Evolutionary conservation across 805 yeast genomes (phyloP).

Genomic region (Helenozyma rhizophorensis): DNA sequence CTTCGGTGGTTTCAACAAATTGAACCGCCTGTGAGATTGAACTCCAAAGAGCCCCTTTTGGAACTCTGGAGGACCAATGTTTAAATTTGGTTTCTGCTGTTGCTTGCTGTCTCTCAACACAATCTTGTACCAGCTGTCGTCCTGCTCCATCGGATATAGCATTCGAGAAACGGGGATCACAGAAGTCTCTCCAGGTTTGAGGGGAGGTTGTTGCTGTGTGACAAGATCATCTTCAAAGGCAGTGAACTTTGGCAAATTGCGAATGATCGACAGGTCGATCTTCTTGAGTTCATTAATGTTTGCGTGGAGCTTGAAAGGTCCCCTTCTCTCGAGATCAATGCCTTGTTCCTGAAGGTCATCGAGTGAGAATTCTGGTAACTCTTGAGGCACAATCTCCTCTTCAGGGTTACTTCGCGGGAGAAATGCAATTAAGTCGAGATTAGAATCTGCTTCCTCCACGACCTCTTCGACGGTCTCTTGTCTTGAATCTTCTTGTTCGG

Average conservation of each 20-base stretch:
- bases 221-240: slow-evolving; percentile 40
- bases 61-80: slow-evolving; percentile 31
- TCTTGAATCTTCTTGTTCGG: too few species aligned
- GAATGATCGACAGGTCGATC: slow-evolving; percentile 45
- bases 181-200: slow-evolving; percentile 26
- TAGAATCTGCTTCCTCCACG: neutral
- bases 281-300: slow-evolving; percentile 39
- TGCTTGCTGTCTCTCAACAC: slow-evolving; percentile 39
- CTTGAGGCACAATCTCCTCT: slow-evolving; percentile 23
- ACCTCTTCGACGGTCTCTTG: neutral
- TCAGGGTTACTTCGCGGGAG: slow-evolving; percentile 27
- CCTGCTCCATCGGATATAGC: slow-evolving; percentile 59
- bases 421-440: neutral
- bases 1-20: slow-evolving; percentile 75
- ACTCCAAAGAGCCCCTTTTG: slow-evolving; percentile 59
- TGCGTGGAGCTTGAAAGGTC: slow-evolving; percentile 46
- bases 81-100: neutral
- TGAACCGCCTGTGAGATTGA: slow-evolving; percentile 50
- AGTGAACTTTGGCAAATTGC: slow-evolving; percentile 43
- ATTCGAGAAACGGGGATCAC: slow-evolving; percentile 62
- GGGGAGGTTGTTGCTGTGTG: slow-evolving; percentile 9
- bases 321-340: neutral
- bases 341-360: slow-evolving; percentile 27
- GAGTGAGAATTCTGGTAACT: slow-evolving; percentile 23
- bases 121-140: slow-evolving; percentile 57